Evolutionary conservation across 495 filamentous ascomycete genomes (phyloP), one percentile per base, ranked within the genome.

Genomic region (Tetracladium marchalianum): DNA sequence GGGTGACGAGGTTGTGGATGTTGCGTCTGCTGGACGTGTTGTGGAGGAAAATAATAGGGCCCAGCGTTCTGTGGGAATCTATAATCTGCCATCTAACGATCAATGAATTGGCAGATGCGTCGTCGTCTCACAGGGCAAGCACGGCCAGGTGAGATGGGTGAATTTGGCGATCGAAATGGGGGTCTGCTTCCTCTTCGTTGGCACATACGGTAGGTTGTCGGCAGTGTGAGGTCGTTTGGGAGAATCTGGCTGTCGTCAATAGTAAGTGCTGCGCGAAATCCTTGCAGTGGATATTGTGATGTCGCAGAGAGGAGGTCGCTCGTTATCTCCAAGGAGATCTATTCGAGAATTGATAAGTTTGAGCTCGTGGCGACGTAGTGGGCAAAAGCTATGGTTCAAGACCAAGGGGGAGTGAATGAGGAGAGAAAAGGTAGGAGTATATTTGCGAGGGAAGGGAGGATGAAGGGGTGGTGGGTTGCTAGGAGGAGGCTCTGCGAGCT

Each of bases 41-140:
- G 47, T 19, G 32, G 48, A 37, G 39, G 46, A 31, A 44, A 59
- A 44, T 53, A 57, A 44, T 51, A 57, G 16, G 46, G 57, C 40
- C 52, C 57, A 55, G 57, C 52, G 47, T 39, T 55, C 57, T 60
- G 57, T 42, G 55, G 52, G 43, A 55, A 60, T 51, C 57, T 54
- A 44, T 60, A 57, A 57, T 60, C 57, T 27, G 57, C 54, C 57
- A 60, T 60, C 46, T 57, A 60, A 57, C 11, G 39, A 43, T 15
- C 24, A 22, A 32, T 49, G n/a, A 35, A 46, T 13, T 16, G 43
- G 47, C 34, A 27, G 22, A 27, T 27, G 22, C 22, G 48, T 48
- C 41, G 48, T 41, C 39, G 44, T 41, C 51, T 47, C 51, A 31
- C 33, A 37, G 41, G 48, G 46, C 50, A 37, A 46, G 49, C 45